Percentiles rank a stretch among this genome's conserved stretches.
phyloP scores from a whole-genome alignment of 169 alveolate genomes.

The Cryptosporidium meleagridis region DNA sequence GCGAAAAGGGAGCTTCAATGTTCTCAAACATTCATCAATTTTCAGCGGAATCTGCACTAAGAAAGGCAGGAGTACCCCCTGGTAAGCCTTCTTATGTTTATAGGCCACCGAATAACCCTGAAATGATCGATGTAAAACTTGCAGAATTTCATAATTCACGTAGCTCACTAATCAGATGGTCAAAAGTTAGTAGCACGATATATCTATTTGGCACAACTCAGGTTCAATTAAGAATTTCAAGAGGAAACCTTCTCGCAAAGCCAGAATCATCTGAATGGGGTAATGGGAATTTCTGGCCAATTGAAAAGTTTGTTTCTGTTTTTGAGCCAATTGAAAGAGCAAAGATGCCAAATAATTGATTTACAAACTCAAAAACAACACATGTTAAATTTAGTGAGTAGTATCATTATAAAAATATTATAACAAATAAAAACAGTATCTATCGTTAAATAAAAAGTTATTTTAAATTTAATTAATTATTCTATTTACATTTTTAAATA shows the following conservation, averaged over 20 bases:
- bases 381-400: background rate
- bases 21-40: conserved; percentile 67
- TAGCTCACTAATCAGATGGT: conserved; percentile 71
- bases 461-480: background rate
- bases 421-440: background rate
- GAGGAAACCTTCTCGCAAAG: conserved; percentile 48
- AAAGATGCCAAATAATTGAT: conserved; percentile 38
- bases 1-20: conserved; percentile 17
- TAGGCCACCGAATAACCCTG: conserved; percentile 55
- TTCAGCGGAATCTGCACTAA: conserved; percentile 71
- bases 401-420: no score
- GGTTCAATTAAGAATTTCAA: conserved; percentile 51
- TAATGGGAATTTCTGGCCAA: conserved; percentile 72
- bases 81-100: conserved; percentile 70
- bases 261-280: conserved; percentile 75
- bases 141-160: conserved; percentile 74
- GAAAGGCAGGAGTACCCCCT: conserved; percentile 75
- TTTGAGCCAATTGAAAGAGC: conserved; percentile 74
- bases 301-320: conserved; percentile 66
- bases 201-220: conserved; percentile 70
- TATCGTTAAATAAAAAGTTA: background rate
- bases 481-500: background rate
- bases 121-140: conserved; percentile 37
- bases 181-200: conserved; percentile 62
- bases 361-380: background rate